Base-by-base conservation (phyloP, 352 stramenopile genomes). In the Detonula confervacea region DNA sequence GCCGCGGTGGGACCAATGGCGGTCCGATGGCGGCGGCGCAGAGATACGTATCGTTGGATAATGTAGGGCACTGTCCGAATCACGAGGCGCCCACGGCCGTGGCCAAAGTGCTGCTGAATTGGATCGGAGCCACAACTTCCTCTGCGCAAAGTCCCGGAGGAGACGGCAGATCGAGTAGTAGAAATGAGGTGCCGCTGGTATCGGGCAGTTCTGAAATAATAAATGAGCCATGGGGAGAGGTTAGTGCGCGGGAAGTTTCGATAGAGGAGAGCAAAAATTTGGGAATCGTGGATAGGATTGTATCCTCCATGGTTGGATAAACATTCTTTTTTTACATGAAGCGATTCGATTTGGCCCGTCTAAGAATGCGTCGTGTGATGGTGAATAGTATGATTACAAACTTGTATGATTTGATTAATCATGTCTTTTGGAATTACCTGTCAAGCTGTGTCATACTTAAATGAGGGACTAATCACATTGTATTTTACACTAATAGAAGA, bases 51-150 rank as follows among this genome's bases (percentile, higher is more conserved):
- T 69, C 88, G 33, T 30, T 91, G 25, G 67, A 86, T 29, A 92
- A 89, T 73, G 84, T 72, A 20, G 87, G 87, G 0, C 87, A 92
- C 56, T 92, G 84, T 80, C 87, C 87, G 0, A 90, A 90, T 63
- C 82, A 92, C 44, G 87, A 92, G 67, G 82, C 87, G 29, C 87
- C 87, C 2, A 65, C 75, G 25, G 81, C 86, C 22, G 83, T 90
- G 1, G 77, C 68, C 12, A 66, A 64, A 37, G 44, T 89, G 11
- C 35, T 90, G 1, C 29, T 64, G n/a, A 14, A 33, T 3, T 91
- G 84, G 84, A 55, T 87, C 0, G 22, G 54, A 16, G 47, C 74
- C 22, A 12, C 29, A n/a, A n/a, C n/a, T 22, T 65, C 47, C 9
- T 27, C 54, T 24, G 25, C 16, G 6, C 27, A 44, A 25, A 35